Conservation (phyloP, 345 rosid species). For the rapeseed (Brassica napus) region Da-Ae NC_063442.1:7354001-7354500, state of each 20-base stretch:
- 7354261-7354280: constrained; percentile 91
- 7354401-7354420: background rate
- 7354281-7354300: constrained; percentile 55
- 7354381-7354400: background rate
- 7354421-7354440: constrained; percentile 60
- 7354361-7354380: background rate
- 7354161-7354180: no score
- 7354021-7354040: constrained; percentile 54
- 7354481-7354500: constrained; percentile 73
- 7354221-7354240: constrained; percentile 81
- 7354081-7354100: constrained; percentile 60
- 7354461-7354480: constrained; percentile 57
- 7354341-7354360: background rate
- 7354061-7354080: background rate
- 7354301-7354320: background rate
- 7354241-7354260: constrained; percentile 42
- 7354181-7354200: no score
- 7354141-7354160: constrained; percentile 54
- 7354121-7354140: constrained; percentile 82
- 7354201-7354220: constrained; percentile 39
- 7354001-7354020: constrained; percentile 89
- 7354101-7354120: constrained; percentile 80
- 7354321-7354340: background rate
- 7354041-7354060: background rate
- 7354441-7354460: constrained; percentile 68